A percentile compares a stretch with the other conserved stretches of the same genome.
Evolutionary conservation across 2,329 filamentous ascomycete genomes (phyloP).

Genomic region (Neophaeococcomyces aloes): DNA sequence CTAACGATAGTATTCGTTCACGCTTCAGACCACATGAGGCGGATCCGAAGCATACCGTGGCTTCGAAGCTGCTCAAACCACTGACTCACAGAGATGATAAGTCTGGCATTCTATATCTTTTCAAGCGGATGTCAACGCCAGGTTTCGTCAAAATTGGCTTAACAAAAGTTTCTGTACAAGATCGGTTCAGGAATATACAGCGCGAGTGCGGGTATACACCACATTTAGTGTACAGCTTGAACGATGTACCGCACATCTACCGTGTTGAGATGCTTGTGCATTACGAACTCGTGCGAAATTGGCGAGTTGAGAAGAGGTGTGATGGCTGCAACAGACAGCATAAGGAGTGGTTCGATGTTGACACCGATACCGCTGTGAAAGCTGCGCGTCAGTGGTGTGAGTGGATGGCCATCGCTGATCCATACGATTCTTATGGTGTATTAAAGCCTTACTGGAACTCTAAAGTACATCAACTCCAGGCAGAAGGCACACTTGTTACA

Average conservation of each 20-base stretch:
- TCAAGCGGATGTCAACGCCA: neutral
- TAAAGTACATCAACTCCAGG: neutral
- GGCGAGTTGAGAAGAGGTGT: constrained; percentile 8
- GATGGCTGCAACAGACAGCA: constrained; percentile 6
- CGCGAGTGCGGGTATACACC: constrained; percentile 3
- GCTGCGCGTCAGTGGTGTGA: neutral
- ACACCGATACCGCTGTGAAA: neutral
- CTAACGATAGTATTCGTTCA: neutral
- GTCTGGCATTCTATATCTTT: constrained; percentile 3
- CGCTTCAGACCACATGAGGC: neutral
- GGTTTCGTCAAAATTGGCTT: constrained; percentile 8
- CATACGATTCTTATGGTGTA: neutral
- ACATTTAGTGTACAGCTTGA: neutral
- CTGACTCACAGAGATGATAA: neutral
- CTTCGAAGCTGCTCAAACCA: neutral
- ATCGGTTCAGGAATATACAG: neutral
- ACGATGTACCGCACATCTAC: constrained; percentile 4
- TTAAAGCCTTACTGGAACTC: neutral
- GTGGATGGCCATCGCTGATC: neutral
- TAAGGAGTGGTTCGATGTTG: constrained; percentile 10
- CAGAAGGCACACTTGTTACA: neutral
- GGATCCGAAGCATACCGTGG: neutral
- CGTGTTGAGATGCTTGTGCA: constrained; percentile 7
- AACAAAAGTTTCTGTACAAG: neutral
- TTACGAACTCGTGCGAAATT: constrained; percentile 5